Evolutionary conservation across 202 grass and related monocot species (phyloP).

Genomic region (Cymbopogon flexuosus): DNA sequence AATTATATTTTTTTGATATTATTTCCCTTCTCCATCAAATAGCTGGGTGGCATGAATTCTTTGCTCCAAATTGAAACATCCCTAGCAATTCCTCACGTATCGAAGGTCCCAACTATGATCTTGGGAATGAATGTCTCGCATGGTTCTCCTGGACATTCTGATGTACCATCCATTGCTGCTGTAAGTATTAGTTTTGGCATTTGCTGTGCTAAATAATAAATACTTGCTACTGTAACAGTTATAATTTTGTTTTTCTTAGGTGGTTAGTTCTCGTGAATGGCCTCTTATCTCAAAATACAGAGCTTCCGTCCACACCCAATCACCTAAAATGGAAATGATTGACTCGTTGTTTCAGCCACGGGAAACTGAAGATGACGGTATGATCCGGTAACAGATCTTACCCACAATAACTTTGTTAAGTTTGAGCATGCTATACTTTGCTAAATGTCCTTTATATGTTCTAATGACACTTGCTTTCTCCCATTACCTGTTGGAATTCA

Average conservation of each 20-base stretch:
- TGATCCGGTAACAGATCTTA: neutral
- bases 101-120: slow-evolving; percentile 66
- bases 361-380: slow-evolving; percentile 50
- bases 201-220: neutral
- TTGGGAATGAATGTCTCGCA: slow-evolving; percentile 88
- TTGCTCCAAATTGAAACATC: slow-evolving; percentile 52
- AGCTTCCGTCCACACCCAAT: slow-evolving; percentile 73
- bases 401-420: too few relatives aligned
- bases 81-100: slow-evolving; percentile 58
- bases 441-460: too few relatives aligned
- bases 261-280: slow-evolving; percentile 78
- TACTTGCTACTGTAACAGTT: neutral
- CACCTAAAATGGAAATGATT: slow-evolving; percentile 74
- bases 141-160: slow-evolving; percentile 73
- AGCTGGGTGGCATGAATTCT: slow-evolving; percentile 83
- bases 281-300: slow-evolving; percentile 77
- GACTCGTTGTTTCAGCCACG: slow-evolving; percentile 71
- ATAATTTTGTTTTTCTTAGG: slow-evolving; percentile 25
- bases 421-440: too few relatives aligned
- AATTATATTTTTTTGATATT: neutral
- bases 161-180: slow-evolving; percentile 73
- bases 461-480: too few relatives aligned
- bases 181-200: slow-evolving; percentile 28
- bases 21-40: neutral
- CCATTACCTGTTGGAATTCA: too few relatives aligned